Evolutionary conservation across 768 basidiomycete species (phyloP), one percentile per base, ranked within the genome.

Genomic region (Asterophora lycoperdoides): DNA sequence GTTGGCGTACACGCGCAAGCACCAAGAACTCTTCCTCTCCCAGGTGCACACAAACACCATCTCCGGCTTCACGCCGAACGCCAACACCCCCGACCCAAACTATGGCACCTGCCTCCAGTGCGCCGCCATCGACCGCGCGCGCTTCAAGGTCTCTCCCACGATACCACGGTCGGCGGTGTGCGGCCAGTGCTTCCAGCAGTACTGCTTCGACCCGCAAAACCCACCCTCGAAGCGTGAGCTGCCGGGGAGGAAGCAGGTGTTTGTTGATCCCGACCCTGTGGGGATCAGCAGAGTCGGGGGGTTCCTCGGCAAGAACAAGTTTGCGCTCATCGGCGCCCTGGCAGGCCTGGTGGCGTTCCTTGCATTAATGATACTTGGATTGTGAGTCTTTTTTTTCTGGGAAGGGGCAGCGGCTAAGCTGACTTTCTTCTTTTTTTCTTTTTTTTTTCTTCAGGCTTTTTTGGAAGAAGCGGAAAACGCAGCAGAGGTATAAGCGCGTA

Each of bases 91-190:
- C 26, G 88, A 89, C 77, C 51, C 76, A 72, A 56, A 79, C 68
- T 74, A 84, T 46, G 74, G 82, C 2, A 73, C 71, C 33, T 92
- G 89, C 56, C 69, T 93, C 17, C 79, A 80, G 59, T 85, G 90
- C 62, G 80, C 83, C 29, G 70, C 69, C 20, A 63, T 81, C 44
- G 80, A 81, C 52, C 74, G 80, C 9, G 73, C 73, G 1, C 71
- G 79, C n/a, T 53, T 68, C 41, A 75, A 73, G 49, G 53, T 67
- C 10, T 55, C 58, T 0, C 68, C 73, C 1, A 6, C 60, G 0
- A 62, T 68, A 5, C 23, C 57, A 5, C 72, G 77, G 14, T 81
- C 80, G 11, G 52, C 62, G 5, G 36, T 72, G 35, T 73, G 71
- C 46, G 57, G 65, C 23, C 64, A 71, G 42, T 82, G 80, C 41